Conservation (phyloP, 2,329 filamentous ascomycete species). For the Zasmidium cellare region DNA sequence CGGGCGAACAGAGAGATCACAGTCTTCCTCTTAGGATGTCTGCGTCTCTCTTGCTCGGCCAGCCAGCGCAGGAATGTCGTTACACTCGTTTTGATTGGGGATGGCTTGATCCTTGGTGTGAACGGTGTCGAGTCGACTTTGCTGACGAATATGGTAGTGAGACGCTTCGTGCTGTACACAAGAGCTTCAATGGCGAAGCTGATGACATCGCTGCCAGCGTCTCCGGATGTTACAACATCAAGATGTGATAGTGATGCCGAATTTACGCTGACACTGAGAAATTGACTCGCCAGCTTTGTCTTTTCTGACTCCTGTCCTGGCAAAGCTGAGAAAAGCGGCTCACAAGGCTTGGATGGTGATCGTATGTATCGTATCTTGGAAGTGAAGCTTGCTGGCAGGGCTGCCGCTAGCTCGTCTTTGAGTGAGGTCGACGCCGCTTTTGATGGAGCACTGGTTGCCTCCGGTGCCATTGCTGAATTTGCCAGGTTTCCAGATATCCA, state of each 20-base stretch:
- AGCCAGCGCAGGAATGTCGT: constrained; percentile 76
- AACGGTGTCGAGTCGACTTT: constrained; percentile 97
- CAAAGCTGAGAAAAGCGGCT: constrained; percentile 76
- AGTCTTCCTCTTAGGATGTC: constrained; percentile 41
- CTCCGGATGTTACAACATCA: constrained; percentile 24
- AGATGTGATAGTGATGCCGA: constrained; percentile 17
- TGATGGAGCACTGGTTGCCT: constrained; percentile 3
- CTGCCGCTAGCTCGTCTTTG: constrained; percentile 50
- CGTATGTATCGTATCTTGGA: constrained; percentile 85
- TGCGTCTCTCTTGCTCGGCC: constrained; percentile 61
- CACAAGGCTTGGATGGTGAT: constrained; percentile 72
- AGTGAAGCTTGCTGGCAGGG: constrained; percentile 52
- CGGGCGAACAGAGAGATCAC: constrained; percentile 89
- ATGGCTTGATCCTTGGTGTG: constrained; percentile 65
- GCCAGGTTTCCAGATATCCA: constrained; percentile 2
- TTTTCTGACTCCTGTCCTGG: constrained; percentile 69
- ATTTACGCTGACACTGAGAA: constrained; percentile 56
- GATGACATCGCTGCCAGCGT: constrained; percentile 55
- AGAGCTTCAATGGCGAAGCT: constrained; percentile 84
- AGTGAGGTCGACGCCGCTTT: constrained; percentile 15
- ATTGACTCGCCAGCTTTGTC: constrained; percentile 87
- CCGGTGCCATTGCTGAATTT: constrained; percentile 12
- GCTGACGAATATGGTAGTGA: constrained; percentile 89
- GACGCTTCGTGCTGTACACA: constrained; percentile 75
- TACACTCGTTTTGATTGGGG: constrained; percentile 73